Evolutionary conservation across 1,139 yeast species (phyloP), one percentile per base, ranked within the genome.

Genomic region (Yamadazyma sp.): DNA sequence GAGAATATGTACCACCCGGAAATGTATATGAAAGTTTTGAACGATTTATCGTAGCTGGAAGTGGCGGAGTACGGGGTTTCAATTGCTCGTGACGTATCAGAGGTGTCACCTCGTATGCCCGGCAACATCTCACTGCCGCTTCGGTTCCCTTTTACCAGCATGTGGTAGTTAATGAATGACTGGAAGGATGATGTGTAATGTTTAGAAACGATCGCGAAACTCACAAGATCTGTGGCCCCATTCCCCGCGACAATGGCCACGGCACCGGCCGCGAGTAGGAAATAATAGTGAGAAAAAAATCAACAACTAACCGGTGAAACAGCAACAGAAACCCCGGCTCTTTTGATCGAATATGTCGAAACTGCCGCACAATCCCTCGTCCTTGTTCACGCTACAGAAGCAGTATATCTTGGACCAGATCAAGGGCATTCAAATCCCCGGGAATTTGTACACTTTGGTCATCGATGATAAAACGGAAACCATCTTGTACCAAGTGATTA

Each of bases 1-100:
- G 95, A 84, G 45, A 80, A 80, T 13, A 70, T 42, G 52, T 79
- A 80, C 86, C 70, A 66, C 51, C 76, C 77, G 10, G 54, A 42
- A 24, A 70, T 70, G 51, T 67, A 71, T 10, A 56, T 20, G 24
- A 39, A 22, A 1, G 59, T 45, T 33, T 54, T 52, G 9, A 41
- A 6, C 9, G 21, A 3, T 6, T 21, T 29, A 8, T 29, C 18
- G 20, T 18, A 15, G 23, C 21, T n/a, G n/a, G n/a, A n/a, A n/a
- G n/a, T n/a, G n/a, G n/a, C 13, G 17, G 29, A 10, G 17, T 26
- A 26, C 6, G 29, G 16, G 9, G 16, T 13, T 4, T 26, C 29
- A 4, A 6, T 16, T 5, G 16, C 13, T 8, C 15, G n/a, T 5
- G 29, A 6, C 9, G 16, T 10, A 15, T 4, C 7, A 6, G 15